Evolutionary conservation across 1,284 basidiomycete species (phyloP), one percentile per base, ranked within the genome.

Genomic region (Boletus coffeatus): DNA sequence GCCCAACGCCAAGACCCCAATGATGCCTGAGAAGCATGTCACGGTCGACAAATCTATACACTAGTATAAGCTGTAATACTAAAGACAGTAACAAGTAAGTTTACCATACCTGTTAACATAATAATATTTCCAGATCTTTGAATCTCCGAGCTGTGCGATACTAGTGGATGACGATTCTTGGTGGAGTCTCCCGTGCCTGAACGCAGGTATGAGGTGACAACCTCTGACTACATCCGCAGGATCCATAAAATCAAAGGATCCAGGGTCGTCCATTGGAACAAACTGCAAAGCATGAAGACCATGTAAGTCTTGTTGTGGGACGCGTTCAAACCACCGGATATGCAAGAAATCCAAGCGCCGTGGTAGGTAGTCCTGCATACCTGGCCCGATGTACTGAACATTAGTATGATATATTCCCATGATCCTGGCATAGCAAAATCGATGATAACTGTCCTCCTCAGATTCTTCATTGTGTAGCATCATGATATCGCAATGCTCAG

Each of bases 21-120:
- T 52, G 57, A 37, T 61, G 63, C 5, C 32, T 50, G 16, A 65
- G 53, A 5, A 60, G 9, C 46, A 65, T 63, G 41, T 65, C 64
- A 16, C 58, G 8, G 39, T 65, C 64, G 5, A 60, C 62, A 52
- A 65, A 65, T 18, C 62, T 65, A 16, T 16, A 46, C 43, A 46
- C n/a, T 46, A 18, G n/a, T 46, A 46, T 46, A n/a, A 25, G n/a
- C 16, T 21, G 32, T 32, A 32, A 32, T 32, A 32, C 32, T 14
- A 4, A 21, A 25, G 21, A 52, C 25, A 25, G 48, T 25, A 25
- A 25, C 48, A 10, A 52, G 18, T 25, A 46, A 46, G 21, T 52
- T 25, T 52, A 25, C 48, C 48, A 52, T 52, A 52, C 48, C 48
- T 52, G 21, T 39, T 57, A 57, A 37, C 56, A 39, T 57, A 57